Percentiles rank a stretch among this genome's conserved stretches.
These are phyloP conservation scores for Flaveria ramosissima DNA, from an alignment of 129 eudicot genomes.

Conservation along the genomic window DNA sequence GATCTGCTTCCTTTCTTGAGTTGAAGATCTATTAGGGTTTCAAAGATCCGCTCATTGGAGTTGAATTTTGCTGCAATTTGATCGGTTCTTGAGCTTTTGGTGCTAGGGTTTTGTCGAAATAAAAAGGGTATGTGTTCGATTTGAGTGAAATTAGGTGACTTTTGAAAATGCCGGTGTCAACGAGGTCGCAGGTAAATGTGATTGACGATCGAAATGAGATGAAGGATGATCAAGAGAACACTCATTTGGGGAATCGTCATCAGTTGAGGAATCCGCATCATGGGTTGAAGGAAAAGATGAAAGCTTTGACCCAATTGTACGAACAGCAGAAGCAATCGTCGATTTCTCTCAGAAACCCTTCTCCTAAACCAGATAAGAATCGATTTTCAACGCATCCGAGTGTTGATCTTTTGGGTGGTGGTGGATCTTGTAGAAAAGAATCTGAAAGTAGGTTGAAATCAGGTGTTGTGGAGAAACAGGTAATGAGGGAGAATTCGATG, in stretches of 20 bases:
- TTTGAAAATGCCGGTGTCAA: constrained; percentile 67
- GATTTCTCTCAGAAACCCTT: constrained; percentile 35
- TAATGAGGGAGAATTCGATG: constrained; percentile 54
- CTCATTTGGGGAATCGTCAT: constrained; percentile 23
- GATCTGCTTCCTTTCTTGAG: constrained; percentile 33
- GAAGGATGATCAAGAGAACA: constrained; percentile 37
- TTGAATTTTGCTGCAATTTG: constrained; percentile 14
- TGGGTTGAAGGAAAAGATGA: constrained; percentile 91
- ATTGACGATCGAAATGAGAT: constrained; percentile 27
- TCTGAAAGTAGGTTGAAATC: constrained; percentile 21
- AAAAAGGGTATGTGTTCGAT: constrained; percentile 44
- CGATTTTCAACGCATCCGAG: constrained; percentile 50
- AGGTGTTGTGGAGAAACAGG: constrained; percentile 30
- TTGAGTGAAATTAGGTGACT: constrained; percentile 21
- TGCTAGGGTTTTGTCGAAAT: constrained; percentile 35
- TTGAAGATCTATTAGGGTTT: constrained; percentile 1
- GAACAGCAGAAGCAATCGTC: constrained; percentile 72
- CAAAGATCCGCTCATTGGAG: constrained; percentile 22
- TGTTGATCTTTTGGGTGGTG: constrained; percentile 41
- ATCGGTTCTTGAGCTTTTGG: constrained; percentile 18
- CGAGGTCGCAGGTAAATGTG: constrained; percentile 62
- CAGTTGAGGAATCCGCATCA: constrained; percentile 67
- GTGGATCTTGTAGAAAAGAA: constrained; percentile 37
- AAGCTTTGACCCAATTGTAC: constrained; percentile 69
- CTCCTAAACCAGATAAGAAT: constrained; percentile 32